Base-by-base conservation (phyloP, 208 protist species). In the Leishmania turanica region DNA sequence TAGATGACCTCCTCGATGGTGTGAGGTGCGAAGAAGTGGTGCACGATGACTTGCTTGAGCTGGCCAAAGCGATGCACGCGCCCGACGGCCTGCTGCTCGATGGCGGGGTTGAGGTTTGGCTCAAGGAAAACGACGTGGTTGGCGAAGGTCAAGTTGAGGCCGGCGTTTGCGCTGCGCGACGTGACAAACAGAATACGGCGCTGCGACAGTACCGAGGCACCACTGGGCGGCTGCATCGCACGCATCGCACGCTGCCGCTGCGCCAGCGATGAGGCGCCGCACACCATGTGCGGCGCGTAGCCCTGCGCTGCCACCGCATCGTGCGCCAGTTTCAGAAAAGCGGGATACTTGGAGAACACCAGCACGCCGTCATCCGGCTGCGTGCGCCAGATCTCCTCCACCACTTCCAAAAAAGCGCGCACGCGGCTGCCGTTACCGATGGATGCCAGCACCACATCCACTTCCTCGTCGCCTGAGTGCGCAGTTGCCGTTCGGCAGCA, bases 51-150 rank as follows among this genome's bases (percentile, higher is more conserved):
- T 19, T 84, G 81, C 62, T 89, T 89, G 31, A 54, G 94, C 85
- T 99, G 97, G 24, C 96, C 98, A 70, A 99, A 98, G 72, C 97
- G 86, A 81, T 99, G 95, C 15, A 90, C 89, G 51, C 94, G 90
- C 37, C 90, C 94, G 72, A 96, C 88, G 15, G 94, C 93, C 84
- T 97, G 93, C 40, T 88, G 71, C 76, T 96, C 92, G 24, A 92
- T 80, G 7, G 93, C 91, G 3, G 90, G 89, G 80, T 97, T 97
- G 71, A 92, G 40, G 77, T 89, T 90, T 42, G 87, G 88, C 78
- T 96, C 94, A 42, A 94, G 73, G 70, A 97, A 92, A 40, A 96
- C 73, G 75, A 97, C 85, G 78, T 92, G 88, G 77, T 95, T 93
- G 21, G 92, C 92, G 49, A 92, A 91, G 19, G 90, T 93, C 31